Percentiles rank a stretch among this genome's conserved stretches.
These are phyloP conservation scores for Beauveria pseudobassiana DNA, from an alignment of 2,329 filamentous ascomycete genomes.

Conservation along the genomic window DNA sequence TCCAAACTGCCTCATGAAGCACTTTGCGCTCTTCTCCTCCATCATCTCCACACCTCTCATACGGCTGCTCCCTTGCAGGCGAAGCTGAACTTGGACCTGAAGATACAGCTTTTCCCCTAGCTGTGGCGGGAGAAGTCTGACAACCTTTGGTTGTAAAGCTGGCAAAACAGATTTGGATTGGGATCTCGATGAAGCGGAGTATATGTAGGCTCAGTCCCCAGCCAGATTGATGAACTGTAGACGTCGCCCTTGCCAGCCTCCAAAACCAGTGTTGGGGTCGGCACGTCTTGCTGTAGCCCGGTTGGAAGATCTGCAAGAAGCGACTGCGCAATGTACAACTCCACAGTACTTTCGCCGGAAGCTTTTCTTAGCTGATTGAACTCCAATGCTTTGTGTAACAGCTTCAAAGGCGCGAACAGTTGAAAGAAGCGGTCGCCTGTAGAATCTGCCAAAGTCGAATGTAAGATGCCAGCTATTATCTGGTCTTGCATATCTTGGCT, in stretches of 20 bases:
- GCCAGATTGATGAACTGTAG: conserved; percentile 83
- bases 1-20: conserved; percentile 68
- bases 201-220: conserved; percentile 78
- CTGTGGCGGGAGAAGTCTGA: conserved; percentile 63
- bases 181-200: conserved; percentile 90
- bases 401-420: conserved; percentile 52
- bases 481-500: conserved; percentile 22
- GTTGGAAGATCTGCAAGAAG: conserved; percentile 61
- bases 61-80: conserved; percentile 32
- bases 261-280: conserved; percentile 56
- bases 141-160: conserved; percentile 61
- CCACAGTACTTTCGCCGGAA: conserved; percentile 20
- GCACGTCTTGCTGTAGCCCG: conserved; percentile 56
- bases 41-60: conserved; percentile 87
- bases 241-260: conserved; percentile 68
- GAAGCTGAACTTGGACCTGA: conserved; percentile 35
- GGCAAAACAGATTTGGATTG: conserved; percentile 87
- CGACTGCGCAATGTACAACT: conserved; percentile 84
- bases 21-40: conserved; percentile 60
- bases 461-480: conserved; percentile 24
- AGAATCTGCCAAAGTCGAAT: conserved; percentile 19
- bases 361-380: conserved; percentile 32
- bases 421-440: conserved; percentile 39
- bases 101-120: conserved; percentile 59
- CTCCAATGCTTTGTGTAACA: conserved; percentile 53